Evolutionary conservation across 257 asterid species (phyloP).

Genomic region (Jacaranda mimosifolia): DNA sequence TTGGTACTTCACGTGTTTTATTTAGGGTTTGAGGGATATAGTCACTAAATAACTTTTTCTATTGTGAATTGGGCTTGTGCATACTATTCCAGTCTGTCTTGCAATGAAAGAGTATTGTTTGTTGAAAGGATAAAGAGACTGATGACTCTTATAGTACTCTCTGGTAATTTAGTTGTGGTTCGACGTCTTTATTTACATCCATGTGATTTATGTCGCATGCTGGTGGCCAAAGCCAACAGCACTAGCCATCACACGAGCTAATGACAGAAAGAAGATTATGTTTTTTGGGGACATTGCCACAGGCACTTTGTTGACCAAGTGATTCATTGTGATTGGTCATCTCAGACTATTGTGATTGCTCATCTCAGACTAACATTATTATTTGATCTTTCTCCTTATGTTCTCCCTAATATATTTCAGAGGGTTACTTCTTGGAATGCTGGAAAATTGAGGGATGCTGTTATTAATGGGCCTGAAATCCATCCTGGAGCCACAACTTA

Average conservation of each 20-base stretch:
- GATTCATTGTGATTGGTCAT: background rate
- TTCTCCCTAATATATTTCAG: slow-evolving; percentile 47
- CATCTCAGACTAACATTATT: background rate
- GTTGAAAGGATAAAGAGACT: background rate
- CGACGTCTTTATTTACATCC: too few species aligned
- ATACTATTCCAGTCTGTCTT: too few species aligned
- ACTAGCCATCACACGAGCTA: too few species aligned
- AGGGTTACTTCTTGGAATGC: slow-evolving; percentile 98
- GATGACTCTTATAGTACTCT: background rate
- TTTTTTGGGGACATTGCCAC: too few species aligned
- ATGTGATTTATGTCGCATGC: too few species aligned
- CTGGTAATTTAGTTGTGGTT: background rate
- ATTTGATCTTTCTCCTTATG: slow-evolving; percentile 4
- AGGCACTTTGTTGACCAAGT: too few species aligned
- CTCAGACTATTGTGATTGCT: background rate
- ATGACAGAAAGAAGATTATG: too few species aligned
- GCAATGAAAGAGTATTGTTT: background rate
- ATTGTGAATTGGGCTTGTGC: too few species aligned
- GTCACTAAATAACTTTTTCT: too few species aligned
- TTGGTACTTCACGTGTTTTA: too few species aligned
- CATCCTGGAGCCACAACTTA: slow-evolving; percentile 89
- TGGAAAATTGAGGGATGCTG: slow-evolving; percentile 77
- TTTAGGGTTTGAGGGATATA: too few species aligned
- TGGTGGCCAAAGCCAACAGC: too few species aligned
- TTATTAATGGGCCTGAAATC: slow-evolving; percentile 84